A percentile compares a stretch with the other conserved stretches of the same genome.
Evolutionary conservation across 305 asterid genomes (phyloP).

Genomic region (Fraxinus angustifolia): DNA sequence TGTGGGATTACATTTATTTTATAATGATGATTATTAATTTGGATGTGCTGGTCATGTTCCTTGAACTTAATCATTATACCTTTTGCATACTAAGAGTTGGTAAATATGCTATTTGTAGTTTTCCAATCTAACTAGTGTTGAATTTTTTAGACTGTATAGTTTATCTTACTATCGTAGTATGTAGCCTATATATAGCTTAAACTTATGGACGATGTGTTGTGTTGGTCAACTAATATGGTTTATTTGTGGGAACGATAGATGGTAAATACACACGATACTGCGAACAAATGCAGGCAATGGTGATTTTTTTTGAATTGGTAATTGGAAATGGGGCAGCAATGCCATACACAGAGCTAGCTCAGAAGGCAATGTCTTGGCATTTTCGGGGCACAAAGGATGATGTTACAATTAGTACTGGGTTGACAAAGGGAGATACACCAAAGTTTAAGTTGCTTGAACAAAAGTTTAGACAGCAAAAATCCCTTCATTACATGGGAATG

Average conservation of each 20-base stretch:
- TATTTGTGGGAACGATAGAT: conserved; percentile 42
- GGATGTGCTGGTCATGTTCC: conserved; percentile 30
- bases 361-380: conserved; percentile 64
- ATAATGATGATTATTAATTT: conserved; percentile 10
- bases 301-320: conserved; percentile 45
- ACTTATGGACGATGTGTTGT: not conserved
- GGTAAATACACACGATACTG: conserved; percentile 60
- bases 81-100: not conserved
- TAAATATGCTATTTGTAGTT: not conserved
- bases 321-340: conserved; percentile 64
- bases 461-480: conserved; percentile 55
- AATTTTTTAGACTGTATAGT: not conserved
- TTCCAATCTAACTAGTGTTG: not conserved
- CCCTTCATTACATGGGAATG: conserved; percentile 58
- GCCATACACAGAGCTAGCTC: conserved; percentile 61
- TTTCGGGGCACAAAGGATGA: conserved; percentile 72
- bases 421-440: conserved; percentile 85
- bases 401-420: conserved; percentile 25
- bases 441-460: conserved; percentile 57
- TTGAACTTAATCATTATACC: not conserved
- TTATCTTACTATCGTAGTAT: not conserved
- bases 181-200: not conserved
- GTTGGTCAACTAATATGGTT: not conserved
- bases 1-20: not conserved
- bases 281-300: conserved; percentile 74